Conservation (phyloP, 768 basidiomycete genomes). For the Podaxis sp. region DNA sequence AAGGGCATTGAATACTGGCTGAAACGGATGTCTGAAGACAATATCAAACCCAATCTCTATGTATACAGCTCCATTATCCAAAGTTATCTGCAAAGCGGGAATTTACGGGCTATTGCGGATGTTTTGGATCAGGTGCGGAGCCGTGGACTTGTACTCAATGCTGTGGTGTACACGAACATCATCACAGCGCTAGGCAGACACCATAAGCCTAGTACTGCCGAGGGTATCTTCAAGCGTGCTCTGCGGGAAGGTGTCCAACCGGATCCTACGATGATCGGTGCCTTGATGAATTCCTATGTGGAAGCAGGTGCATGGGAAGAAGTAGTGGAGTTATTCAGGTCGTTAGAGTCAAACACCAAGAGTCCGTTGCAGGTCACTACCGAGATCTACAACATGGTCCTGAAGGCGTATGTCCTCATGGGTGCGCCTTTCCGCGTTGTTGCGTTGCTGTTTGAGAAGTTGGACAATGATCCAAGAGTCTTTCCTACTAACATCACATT, state of each 20-base stretch:
- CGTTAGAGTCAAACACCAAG: constrained; percentile 20
- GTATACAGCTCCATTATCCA: constrained; percentile 64
- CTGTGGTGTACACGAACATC: constrained; percentile 62
- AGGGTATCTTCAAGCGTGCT: constrained; percentile 65
- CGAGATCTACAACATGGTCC: constrained; percentile 71
- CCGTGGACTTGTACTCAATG: constrained; percentile 45
- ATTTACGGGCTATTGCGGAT: constrained; percentile 48
- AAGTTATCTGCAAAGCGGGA: constrained; percentile 52
- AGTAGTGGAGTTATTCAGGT: constrained; percentile 68
- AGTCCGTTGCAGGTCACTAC: constrained; percentile 42
- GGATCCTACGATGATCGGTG: constrained; percentile 62
- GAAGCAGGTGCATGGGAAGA: constrained; percentile 78
- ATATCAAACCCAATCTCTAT: constrained; percentile 51
- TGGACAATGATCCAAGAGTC: constrained; percentile 45
- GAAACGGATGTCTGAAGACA: constrained; percentile 44
- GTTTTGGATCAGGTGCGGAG: constrained; percentile 64
- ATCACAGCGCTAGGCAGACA: constrained; percentile 65
- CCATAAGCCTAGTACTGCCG: constrained; percentile 63
- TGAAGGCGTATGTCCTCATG: constrained; percentile 82
- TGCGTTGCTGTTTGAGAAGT: constrained; percentile 55
- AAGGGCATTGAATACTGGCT: constrained; percentile 55
- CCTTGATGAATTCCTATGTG: constrained; percentile 82
- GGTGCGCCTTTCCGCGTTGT: constrained; percentile 75
- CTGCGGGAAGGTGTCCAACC: constrained; percentile 60
- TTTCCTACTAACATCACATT: constrained; percentile 67